Conservation (phyloP, 1,284 basidiomycete species). For the Ganoderma leucocontextum region DNA sequence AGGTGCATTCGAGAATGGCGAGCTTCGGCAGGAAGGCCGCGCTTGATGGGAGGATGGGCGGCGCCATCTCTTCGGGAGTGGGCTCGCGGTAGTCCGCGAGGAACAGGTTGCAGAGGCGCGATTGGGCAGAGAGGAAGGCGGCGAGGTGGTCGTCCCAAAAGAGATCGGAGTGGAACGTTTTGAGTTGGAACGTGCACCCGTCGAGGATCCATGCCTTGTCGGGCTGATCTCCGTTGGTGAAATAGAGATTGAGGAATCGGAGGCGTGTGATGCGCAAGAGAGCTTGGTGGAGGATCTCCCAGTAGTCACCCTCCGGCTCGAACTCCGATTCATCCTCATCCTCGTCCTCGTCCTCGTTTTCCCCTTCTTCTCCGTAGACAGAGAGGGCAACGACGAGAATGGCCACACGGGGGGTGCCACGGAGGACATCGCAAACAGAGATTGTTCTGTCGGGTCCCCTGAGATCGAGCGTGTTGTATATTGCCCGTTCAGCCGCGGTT, state of each 20-base stretch:
- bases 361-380: slow-evolving; percentile 47
- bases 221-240: slow-evolving; percentile 51
- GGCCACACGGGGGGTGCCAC: slow-evolving; percentile 54
- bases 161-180: slow-evolving; percentile 68
- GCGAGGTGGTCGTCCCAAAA: slow-evolving; percentile 65
- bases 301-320: slow-evolving; percentile 51
- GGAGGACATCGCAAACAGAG: slow-evolving; percentile 56
- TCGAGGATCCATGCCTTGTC: slow-evolving; percentile 61
- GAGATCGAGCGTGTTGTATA: slow-evolving; percentile 67
- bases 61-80: slow-evolving; percentile 25
- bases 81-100: slow-evolving; percentile 61
- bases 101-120: slow-evolving; percentile 60
- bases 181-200: slow-evolving; percentile 58
- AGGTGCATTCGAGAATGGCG: slow-evolving; percentile 67
- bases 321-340: slow-evolving; percentile 24
- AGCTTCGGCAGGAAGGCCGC: slow-evolving; percentile 54
- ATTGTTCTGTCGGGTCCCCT: slow-evolving; percentile 48
- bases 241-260: slow-evolving; percentile 59
- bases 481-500: slow-evolving; percentile 58
- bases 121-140: slow-evolving; percentile 61
- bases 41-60: slow-evolving; percentile 37
- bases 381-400: slow-evolving; percentile 61
- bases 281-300: slow-evolving; percentile 57
- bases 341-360: slow-evolving; percentile 28
- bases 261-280: slow-evolving; percentile 54